Conservation (phyloP, 176 grass and related monocot genomes). For the Calamus simplicifolius region DNA sequence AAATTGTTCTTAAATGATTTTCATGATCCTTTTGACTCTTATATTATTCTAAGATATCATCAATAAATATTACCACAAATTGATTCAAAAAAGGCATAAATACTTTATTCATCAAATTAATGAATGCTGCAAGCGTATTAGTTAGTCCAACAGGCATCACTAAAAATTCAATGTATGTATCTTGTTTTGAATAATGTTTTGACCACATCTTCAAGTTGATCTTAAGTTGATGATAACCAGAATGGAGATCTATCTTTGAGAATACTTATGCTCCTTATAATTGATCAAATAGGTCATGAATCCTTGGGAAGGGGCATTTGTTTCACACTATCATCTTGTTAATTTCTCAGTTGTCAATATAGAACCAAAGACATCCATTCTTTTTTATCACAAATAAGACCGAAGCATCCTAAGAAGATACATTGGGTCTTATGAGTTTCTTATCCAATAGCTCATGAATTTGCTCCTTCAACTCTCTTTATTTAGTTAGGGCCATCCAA, state of each 20-base stretch:
- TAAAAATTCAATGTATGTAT: background rate
- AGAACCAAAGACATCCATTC: background rate
- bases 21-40: background rate
- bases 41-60: conserved; percentile 8
- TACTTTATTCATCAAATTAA: background rate
- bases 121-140: background rate
- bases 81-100: background rate
- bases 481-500: too few species aligned
- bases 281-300: conserved; percentile 6
- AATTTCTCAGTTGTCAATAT: background rate
- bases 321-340: background rate
- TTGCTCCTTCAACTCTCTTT: too few species aligned
- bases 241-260: conserved; percentile 5
- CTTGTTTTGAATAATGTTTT: background rate
- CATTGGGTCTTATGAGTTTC: too few species aligned
- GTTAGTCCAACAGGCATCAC: conserved; percentile 1
- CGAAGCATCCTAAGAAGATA: too few species aligned
- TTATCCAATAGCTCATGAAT: too few species aligned
- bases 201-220: background rate
- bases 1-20: background rate
- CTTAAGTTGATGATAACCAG: background rate
- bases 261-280: background rate
- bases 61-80: conserved; percentile 4
- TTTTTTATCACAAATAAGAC: too few species aligned
- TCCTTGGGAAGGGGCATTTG: background rate